phyloP scores from a whole-genome alignment of 257 asterid species.

The Lycium barbarum region DNA sequence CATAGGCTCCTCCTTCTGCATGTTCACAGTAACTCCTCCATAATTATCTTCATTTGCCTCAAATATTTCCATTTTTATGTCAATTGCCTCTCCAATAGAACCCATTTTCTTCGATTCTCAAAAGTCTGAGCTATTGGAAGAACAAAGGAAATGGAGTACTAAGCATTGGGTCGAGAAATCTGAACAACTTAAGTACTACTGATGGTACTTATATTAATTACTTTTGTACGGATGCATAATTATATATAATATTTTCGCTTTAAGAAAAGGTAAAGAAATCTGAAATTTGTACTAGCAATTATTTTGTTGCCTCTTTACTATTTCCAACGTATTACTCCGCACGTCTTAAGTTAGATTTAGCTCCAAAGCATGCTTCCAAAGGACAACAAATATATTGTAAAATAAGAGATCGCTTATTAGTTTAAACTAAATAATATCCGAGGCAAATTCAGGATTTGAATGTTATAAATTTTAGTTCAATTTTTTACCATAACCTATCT shows the following conservation, averaged over 20 bases:
- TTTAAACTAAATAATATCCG: not conserved
- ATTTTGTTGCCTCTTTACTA: not conserved
- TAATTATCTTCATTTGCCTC: slow-evolving; percentile 34
- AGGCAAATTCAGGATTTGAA: not conserved
- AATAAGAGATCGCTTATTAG: not conserved
- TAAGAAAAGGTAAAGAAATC: not conserved
- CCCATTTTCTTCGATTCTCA: not conserved
- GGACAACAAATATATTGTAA: not conserved
- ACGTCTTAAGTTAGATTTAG: not conserved
- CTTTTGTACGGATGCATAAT: not conserved
- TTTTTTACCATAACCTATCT: no score
- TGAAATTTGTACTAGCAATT: not conserved
- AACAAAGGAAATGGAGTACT: not conserved
- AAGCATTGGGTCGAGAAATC: not conserved
- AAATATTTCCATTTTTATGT: not conserved
- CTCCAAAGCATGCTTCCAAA: not conserved
- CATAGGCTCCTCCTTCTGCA: slow-evolving; percentile 29
- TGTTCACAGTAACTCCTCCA: slow-evolving; percentile 31
- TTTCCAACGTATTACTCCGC: not conserved
- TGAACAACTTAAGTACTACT: not conserved
- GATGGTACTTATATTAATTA: no score
- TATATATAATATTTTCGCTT: not conserved
- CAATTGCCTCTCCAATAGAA: not conserved
- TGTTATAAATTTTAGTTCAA: not conserved
- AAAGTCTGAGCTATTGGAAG: not conserved